phyloP scores from a whole-genome alignment of 2,329 filamentous ascomycete genomes.

The Intubia oerlemansii region DNA sequence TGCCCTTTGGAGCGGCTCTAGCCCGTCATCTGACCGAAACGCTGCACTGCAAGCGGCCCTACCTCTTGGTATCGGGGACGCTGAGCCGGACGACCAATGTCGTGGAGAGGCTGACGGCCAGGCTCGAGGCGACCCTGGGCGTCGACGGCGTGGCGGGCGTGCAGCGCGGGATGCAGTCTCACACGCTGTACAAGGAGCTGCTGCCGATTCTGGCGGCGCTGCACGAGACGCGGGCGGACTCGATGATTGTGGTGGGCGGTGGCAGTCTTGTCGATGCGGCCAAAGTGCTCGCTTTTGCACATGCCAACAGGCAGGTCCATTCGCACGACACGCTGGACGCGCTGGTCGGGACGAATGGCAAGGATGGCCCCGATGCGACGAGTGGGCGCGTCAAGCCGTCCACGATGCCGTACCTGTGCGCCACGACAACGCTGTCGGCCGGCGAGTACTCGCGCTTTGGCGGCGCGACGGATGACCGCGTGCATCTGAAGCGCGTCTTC shows the following conservation, averaged over 20 bases:
- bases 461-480: constrained; percentile 8
- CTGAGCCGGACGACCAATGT: constrained; percentile 7
- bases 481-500: constrained; percentile 8
- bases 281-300: too few relatives aligned
- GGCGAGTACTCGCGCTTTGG: constrained; percentile 9
- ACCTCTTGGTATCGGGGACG: constrained; percentile 7
- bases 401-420: constrained; percentile 7
- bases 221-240: too few relatives aligned
- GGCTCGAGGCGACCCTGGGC: too few relatives aligned
- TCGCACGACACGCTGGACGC: too few relatives aligned
- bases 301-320: too few relatives aligned
- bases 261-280: too few relatives aligned
- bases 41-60: constrained; percentile 5
- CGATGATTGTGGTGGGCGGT: too few relatives aligned
- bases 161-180: too few relatives aligned
- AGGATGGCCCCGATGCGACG: neutral
- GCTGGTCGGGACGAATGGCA: constrained; percentile 1
- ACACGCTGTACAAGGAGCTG: too few relatives aligned
- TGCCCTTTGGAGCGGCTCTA: too few relatives aligned
- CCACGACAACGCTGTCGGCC: constrained; percentile 9
- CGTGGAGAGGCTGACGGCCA: constrained; percentile 5
- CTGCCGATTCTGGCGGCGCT: too few relatives aligned
- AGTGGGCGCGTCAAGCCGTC: constrained; percentile 2
- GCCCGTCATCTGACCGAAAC: constrained; percentile 5
- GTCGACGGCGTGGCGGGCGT: too few relatives aligned